Evolutionary conservation across 305 asterid genomes (phyloP).

Genomic region (Nicotiana rustica): DNA sequence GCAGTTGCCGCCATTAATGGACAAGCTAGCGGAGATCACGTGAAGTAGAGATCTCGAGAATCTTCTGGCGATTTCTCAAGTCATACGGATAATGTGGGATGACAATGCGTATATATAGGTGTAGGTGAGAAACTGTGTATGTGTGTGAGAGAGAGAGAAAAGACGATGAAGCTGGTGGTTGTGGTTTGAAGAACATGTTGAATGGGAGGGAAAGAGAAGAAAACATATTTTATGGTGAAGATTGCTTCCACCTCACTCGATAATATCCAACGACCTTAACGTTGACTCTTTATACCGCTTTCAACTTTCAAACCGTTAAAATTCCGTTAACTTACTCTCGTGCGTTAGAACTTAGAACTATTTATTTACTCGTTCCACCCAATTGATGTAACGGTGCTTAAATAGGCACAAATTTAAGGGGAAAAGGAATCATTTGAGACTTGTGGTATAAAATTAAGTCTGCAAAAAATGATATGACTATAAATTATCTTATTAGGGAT

Average conservation of each 20-base stretch:
- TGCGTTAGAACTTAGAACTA: no score
- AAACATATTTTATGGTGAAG: slow-evolving; percentile 16
- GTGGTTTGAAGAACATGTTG: slow-evolving; percentile 28
- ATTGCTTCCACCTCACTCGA: slow-evolving; percentile 14
- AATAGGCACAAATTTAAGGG: no score
- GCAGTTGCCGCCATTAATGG: slow-evolving; percentile 28
- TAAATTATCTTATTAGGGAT: no score
- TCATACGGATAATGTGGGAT: background rate
- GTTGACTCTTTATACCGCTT: background rate
- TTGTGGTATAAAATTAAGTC: no score
- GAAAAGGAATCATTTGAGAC: no score
- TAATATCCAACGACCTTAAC: slow-evolving; percentile 5
- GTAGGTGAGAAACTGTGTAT: background rate
- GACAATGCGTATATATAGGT: background rate
- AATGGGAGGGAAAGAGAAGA: slow-evolving; percentile 9
- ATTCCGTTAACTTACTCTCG: background rate
- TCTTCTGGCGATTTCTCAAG: background rate
- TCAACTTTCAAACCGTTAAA: background rate
- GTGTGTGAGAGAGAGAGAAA: background rate
- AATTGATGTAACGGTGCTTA: no score
- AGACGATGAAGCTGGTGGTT: slow-evolving; percentile 32
- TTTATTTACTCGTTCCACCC: no score
- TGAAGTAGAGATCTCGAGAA: background rate
- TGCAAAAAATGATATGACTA: no score
- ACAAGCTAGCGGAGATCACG: background rate